Evolutionary conservation across 2,329 filamentous ascomycete genomes (phyloP), one percentile per base, ranked within the genome.

Genomic region (Fonsecaea nubica): DNA sequence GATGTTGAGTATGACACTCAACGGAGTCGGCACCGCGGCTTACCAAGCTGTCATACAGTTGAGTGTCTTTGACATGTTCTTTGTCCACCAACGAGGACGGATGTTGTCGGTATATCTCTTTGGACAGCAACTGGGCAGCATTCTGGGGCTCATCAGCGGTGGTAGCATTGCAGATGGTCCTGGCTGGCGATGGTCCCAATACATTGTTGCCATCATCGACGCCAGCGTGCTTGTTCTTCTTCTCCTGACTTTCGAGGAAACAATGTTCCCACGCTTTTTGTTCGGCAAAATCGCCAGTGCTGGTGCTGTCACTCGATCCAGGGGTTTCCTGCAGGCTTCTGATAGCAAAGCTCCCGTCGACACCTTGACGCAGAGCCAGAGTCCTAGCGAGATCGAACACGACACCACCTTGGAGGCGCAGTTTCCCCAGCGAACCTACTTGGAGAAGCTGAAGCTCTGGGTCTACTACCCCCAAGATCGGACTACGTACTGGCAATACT

Each of bases 11-110:
- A 81, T 82, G 66, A 79, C 86, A 5, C 77, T 89, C 9, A 89
- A 88, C 72, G 87, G 87, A 0, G 80, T 89, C 52, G 87, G 84
- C 7, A 86, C 86, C 58, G 87, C 80, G 7, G 67, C 80, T 0
- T 75, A 73, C 59, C 79, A 82, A 71, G 75, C 74, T 1, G 73
- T 81, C 42, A 78, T 80, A 2, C 78, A 81, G 66, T 76, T 81
- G 71, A 81, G 79, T 1, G 77, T 84, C 61, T 77, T 78, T 13
- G 82, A 84, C 69, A 65, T 84, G 21, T 84, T 82, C 72, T 84
- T 83, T 63, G 76, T 83, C 3, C 81, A 84, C 63, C 77, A 84
- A 55, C 78, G 80, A 21, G 82, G 80, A 0, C 75, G 77, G 3
- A 82, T 83, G 80, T 86, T 85, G 67, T 77, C 75, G 0, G 75